phyloP scores from a whole-genome alignment of 108 stramenopile species.

The Thalassiosira profunda region DNA sequence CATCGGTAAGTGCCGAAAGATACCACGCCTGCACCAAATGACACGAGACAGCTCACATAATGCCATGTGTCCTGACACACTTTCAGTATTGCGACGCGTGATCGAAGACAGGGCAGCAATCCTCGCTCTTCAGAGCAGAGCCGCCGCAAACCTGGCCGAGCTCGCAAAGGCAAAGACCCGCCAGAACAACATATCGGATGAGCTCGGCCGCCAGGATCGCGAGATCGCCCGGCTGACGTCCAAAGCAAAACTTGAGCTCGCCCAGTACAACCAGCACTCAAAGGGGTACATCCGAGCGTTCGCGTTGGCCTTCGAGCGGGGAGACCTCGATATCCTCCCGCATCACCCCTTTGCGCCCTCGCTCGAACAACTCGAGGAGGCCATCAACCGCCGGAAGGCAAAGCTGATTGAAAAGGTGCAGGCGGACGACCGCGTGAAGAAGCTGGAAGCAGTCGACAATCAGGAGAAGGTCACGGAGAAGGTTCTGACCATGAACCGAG shows the following conservation, averaged over 20 bases:
- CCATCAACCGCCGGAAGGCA: slow-evolving; percentile 25
- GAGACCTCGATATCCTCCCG: slow-evolving; percentile 30
- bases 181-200: background rate
- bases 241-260: slow-evolving; percentile 29
- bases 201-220: slow-evolving; percentile 1
- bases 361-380: slow-evolving; percentile 28
- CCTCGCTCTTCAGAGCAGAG: slow-evolving; percentile 26
- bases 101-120: slow-evolving; percentile 42
- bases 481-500: slow-evolving; percentile 26
- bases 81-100: slow-evolving; percentile 24
- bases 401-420: slow-evolving; percentile 37
- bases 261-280: slow-evolving; percentile 26
- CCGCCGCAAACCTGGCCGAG: slow-evolving; percentile 25
- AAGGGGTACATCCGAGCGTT: slow-evolving; percentile 40
- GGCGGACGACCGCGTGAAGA: slow-evolving; percentile 38
- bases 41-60: too few relatives aligned
- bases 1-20: too few relatives aligned
- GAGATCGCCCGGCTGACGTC: slow-evolving; percentile 21
- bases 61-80: too few relatives aligned
- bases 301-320: slow-evolving; percentile 25
- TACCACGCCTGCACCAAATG: too few relatives aligned
- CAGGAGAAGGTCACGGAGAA: slow-evolving; percentile 19
- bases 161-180: slow-evolving; percentile 28
- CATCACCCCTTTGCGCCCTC: slow-evolving; percentile 33
- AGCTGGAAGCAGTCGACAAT: slow-evolving; percentile 11